These are phyloP conservation scores for Berkeleyomyces basicola DNA, from an alignment of 2,329 filamentous ascomycete species.

Conservation along the genomic window DNA sequence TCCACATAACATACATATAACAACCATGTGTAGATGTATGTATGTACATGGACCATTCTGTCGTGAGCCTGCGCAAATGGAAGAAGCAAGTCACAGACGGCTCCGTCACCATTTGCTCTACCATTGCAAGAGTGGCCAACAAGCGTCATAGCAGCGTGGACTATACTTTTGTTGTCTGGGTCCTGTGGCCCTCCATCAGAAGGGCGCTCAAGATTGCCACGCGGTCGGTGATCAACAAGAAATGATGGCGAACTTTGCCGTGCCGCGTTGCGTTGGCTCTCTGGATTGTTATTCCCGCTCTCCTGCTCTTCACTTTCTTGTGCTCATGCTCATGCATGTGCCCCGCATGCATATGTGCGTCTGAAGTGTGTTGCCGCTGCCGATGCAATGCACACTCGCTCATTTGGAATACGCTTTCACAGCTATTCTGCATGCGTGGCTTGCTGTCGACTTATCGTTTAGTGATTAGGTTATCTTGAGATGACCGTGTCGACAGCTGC, in stretches of 20 bases:
- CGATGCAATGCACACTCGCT: not conserved
- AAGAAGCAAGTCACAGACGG: too few species aligned
- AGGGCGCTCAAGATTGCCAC: not conserved
- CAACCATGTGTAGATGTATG: not conserved
- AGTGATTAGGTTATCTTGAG: not conserved
- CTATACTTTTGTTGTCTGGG: too few species aligned
- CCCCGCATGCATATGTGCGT: not conserved
- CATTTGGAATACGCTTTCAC: not conserved
- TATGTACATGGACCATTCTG: not conserved
- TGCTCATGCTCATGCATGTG: not conserved
- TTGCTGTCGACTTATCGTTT: not conserved
- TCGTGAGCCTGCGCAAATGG: too few species aligned
- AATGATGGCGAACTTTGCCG: not conserved
- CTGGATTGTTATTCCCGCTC: not conserved
- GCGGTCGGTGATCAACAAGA: not conserved
- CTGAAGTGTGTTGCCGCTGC: not conserved
- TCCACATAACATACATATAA: not conserved
- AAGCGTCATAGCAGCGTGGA: too few species aligned
- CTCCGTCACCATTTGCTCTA: too few species aligned
- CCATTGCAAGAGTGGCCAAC: too few species aligned
- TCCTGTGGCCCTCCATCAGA: too few species aligned
- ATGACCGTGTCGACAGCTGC: not conserved
- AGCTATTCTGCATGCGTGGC: not conserved
- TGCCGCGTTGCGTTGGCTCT: not conserved
- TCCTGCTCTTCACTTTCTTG: not conserved